phyloP scores from a whole-genome alignment of 192 early-diverging fungal genomes.

The Backusella westeae region DNA sequence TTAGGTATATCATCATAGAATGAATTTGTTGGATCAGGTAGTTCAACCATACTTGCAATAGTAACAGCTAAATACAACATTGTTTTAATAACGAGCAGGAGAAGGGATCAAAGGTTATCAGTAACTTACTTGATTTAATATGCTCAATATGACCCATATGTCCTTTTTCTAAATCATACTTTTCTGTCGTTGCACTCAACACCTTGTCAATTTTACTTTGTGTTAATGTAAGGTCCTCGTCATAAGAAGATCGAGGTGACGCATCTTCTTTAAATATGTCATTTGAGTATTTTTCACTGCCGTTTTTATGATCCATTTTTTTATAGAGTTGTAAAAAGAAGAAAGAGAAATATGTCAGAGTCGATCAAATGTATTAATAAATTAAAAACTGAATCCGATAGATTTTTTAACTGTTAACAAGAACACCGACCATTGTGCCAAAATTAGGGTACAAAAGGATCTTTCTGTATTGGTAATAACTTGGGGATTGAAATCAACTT shows the following conservation, averaged over 20 bases:
- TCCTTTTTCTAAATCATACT: not conserved
- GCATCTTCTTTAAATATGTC: not conserved
- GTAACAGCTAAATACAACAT: not conserved
- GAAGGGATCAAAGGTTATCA: not conserved
- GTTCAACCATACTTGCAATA: slow-evolving; percentile 8
- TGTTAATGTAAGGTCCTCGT: not conserved
- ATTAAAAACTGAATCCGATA: not conserved
- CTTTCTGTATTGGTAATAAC: no score
- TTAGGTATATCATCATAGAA: slow-evolving; percentile 13
- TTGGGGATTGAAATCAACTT: no score
- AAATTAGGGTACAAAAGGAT: no score
- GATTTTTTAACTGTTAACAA: not conserved
- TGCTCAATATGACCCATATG: not conserved
- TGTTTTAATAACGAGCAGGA: not conserved
- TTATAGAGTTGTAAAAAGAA: not conserved
- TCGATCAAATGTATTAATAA: not conserved
- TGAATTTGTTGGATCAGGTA: not conserved
- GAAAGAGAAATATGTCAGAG: not conserved
- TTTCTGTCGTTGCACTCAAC: not conserved
- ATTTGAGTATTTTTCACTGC: not conserved
- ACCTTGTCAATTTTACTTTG: not conserved
- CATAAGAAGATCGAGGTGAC: not conserved
- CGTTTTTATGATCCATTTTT: not conserved
- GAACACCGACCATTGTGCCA: not conserved
- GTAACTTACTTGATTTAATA: not conserved